Evolutionary conservation across 352 stramenopile species (phyloP).

Genomic region (Vaucheria bursata): DNA sequence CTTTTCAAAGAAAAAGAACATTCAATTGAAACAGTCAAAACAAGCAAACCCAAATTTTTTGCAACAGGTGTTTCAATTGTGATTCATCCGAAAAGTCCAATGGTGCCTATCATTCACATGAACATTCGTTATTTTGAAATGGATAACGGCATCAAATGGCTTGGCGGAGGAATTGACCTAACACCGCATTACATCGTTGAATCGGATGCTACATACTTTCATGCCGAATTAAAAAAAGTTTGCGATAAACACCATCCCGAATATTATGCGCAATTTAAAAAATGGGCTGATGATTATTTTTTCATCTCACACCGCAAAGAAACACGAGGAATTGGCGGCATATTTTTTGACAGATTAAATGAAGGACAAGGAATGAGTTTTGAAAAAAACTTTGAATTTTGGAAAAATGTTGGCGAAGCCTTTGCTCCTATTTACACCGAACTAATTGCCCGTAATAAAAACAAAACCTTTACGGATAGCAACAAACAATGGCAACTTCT

Average conservation of each 20-base stretch:
- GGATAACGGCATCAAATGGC: conserved; percentile 75
- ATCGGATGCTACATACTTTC: conserved; percentile 81
- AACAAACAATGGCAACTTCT: conserved; percentile 90
- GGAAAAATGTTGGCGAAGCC: conserved; percentile 58
- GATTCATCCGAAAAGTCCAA: conserved; percentile 75
- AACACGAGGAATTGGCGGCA: conserved; percentile 82
- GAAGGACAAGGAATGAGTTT: conserved; percentile 71
- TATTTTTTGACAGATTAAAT: conserved; percentile 95
- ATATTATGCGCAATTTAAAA: conserved; percentile 61
- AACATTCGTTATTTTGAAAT: conserved; percentile 91
- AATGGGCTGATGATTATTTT: conserved; percentile 93
- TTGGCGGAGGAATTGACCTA: conserved; percentile 86
- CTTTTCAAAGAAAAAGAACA: no score
- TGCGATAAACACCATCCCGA: conserved; percentile 80
- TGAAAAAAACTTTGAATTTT: conserved; percentile 52
- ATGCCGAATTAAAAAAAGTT: conserved; percentile 83
- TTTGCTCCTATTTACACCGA: conserved; percentile 93
- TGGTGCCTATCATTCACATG: conserved; percentile 48
- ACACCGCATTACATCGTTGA: conserved; percentile 88
- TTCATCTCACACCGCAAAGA: conserved; percentile 82
- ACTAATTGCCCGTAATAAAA: conserved; percentile 80
- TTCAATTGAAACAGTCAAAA: no score
- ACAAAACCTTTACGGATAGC: conserved; percentile 60
- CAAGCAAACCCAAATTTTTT: no score
- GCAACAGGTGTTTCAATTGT: conserved; percentile 84